A percentile compares a stretch with the other conserved stretches of the same genome.
Conservation (phyloP, 371 early-diverging fungal species). For the Mortierella sp. region DNA sequence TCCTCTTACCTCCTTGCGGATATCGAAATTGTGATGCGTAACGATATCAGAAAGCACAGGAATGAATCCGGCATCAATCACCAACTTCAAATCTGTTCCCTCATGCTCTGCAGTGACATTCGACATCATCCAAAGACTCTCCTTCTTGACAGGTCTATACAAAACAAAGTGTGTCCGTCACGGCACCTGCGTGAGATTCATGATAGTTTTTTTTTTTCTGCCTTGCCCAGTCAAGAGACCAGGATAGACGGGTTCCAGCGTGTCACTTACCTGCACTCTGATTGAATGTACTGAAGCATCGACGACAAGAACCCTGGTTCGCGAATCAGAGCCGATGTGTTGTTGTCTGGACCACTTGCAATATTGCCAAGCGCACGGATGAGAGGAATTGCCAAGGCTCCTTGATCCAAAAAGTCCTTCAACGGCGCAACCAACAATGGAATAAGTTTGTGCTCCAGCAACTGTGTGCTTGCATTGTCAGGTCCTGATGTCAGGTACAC, state of each 20-base stretch:
- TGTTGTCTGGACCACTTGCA: conserved; percentile 68
- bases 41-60: conserved; percentile 65
- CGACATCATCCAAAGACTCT: conserved; percentile 78
- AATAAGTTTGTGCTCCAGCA: conserved; percentile 60
- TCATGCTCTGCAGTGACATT: conserved; percentile 75
- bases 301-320: conserved; percentile 62
- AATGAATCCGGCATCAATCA: conserved; percentile 63
- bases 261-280: conserved; percentile 67
- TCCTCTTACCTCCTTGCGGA: conserved; percentile 74
- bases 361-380: conserved; percentile 79
- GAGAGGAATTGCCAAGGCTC: conserved; percentile 65
- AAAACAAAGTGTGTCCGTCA: conserved; percentile 4
- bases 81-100: conserved; percentile 56
- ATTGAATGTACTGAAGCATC: conserved; percentile 60
- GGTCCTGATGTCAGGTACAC: conserved; percentile 75
- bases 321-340: conserved; percentile 61
- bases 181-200: neutral
- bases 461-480: conserved; percentile 59
- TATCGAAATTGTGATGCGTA: conserved; percentile 66
- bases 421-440: conserved; percentile 53
- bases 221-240: no score
- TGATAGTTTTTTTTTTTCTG: conserved; percentile 7
- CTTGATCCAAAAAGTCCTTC: conserved; percentile 50
- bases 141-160: conserved; percentile 73
- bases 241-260: no score